Evolutionary conservation across 1,139 yeast species (phyloP), one percentile per base, ranked within the genome.

Genomic region (Torulaspora globosa): DNA sequence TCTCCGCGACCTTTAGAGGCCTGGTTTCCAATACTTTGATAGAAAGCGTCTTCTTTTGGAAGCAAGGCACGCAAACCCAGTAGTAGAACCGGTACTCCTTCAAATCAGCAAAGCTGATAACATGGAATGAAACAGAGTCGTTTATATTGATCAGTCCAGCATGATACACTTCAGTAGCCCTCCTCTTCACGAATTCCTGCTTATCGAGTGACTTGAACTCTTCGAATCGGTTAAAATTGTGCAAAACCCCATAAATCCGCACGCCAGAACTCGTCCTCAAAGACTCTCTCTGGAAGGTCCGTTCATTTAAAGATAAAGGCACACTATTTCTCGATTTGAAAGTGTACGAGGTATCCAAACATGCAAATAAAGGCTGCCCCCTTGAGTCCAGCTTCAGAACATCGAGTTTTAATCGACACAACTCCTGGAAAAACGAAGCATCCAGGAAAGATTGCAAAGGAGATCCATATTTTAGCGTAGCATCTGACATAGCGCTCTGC

Each of bases 21-120:
- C 46, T 1, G 18, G 21, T 8, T 8, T 43, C 26, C 0, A 40
- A 27, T 8, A 54, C 21, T 10, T 41, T 31, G 30, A 57, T 48
- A 12, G 26, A 14, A 21, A 46, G n/a, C 53, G 49, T 11, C 29
- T 51, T 84, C 80, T 78, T 19, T 64, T 71, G 69, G 16, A 87
- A 66, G 0, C 78, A 70, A 0, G 97, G 97, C 54, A 80, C 80
- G 5, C 90, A 86, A 55, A 86, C 76, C 98, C 98, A 92, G 66
- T 90, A 90, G 58, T 78, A 84, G 61, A 85, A 92, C 57, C 78
- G 81, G 69, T 85, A 89, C 67, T 85, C 87, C 66, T 92, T 92
- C 62, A 92, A 74, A 64, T 94, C 98, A 2, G 95, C 84, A 67
- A 80, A 92, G 34, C 89, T 73, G 33, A 90, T 70, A 1, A 90